These are phyloP conservation scores for Phanerodontia chrysosporium DNA, from an alignment of 768 basidiomycete species.

Conservation along the genomic window DNA sequence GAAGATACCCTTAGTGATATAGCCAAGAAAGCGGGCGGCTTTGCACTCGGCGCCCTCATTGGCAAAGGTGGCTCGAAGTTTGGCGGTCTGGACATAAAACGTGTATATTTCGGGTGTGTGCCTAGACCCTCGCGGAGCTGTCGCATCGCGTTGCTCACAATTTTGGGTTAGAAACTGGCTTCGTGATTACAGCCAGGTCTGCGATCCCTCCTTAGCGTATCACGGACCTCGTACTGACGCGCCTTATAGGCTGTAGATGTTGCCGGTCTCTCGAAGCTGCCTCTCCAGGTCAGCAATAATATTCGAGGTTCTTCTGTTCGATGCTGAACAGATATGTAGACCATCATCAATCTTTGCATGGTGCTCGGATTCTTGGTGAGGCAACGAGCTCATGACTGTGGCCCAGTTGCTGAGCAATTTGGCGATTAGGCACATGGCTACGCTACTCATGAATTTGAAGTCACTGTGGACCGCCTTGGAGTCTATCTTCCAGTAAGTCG, in stretches of 20 bases:
- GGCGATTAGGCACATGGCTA: slow-evolving; percentile 64
- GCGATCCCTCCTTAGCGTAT: background rate
- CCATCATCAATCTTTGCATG: slow-evolving; percentile 86
- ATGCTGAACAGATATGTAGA: slow-evolving; percentile 36
- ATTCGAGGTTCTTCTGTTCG: background rate
- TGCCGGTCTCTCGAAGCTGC: slow-evolving; percentile 69
- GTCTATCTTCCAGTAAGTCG: slow-evolving; percentile 73
- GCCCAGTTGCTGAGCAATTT: background rate
- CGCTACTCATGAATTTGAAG: slow-evolving; percentile 82
- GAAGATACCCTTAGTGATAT: slow-evolving; percentile 67
- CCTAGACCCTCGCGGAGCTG: background rate
- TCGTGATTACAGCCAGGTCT: slow-evolving; percentile 78
- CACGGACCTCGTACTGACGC: background rate
- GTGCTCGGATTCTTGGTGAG: slow-evolving; percentile 83
- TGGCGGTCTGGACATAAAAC: slow-evolving; percentile 74
- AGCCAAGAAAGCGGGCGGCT: slow-evolving; percentile 51
- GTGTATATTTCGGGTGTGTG: slow-evolving; percentile 75
- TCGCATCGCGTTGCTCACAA: background rate
- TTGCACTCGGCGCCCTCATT: slow-evolving; percentile 55
- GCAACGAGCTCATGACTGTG: background rate
- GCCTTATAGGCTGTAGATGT: slow-evolving; percentile 70
- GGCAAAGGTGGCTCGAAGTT: slow-evolving; percentile 63
- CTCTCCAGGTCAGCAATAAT: slow-evolving; percentile 48
- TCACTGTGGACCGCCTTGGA: slow-evolving; percentile 77
- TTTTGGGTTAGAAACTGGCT: slow-evolving; percentile 90